A percentile compares a stretch with the other conserved stretches of the same genome.
These are phyloP conservation scores for Amauroascus verrucosus DNA, from an alignment of 2,329 filamentous ascomycete species.

Conservation along the genomic window DNA sequence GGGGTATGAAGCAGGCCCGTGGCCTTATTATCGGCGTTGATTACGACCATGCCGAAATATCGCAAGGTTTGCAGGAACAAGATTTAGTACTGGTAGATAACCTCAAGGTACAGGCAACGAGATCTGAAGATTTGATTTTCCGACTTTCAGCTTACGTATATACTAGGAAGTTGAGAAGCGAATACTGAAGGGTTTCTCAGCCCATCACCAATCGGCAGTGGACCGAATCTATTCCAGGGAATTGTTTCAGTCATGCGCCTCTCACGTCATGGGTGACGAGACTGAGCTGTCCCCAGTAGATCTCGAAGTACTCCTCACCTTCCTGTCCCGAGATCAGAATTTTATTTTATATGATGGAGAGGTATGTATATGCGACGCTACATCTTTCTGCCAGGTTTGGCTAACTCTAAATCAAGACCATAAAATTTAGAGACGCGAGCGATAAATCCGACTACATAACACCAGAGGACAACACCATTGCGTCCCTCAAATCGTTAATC, in stretches of 20 bases:
- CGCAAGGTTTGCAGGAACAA: conserved; percentile 30
- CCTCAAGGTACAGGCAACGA: conserved; percentile 40
- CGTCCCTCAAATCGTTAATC: conserved; percentile 66
- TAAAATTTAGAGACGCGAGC: conserved; percentile 58
- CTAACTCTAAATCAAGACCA: conserved; percentile 43
- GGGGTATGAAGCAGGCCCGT: conserved; percentile 63
- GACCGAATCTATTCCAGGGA: conserved; percentile 58
- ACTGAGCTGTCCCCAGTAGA: conserved; percentile 52
- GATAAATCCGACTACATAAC: conserved; percentile 50
- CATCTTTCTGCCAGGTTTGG: conserved; percentile 12
- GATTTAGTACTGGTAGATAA: conserved; percentile 45
- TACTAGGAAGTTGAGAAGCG: conserved; percentile 44
- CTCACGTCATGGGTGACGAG: conserved; percentile 40
- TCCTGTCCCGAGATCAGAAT: conserved; percentile 57
- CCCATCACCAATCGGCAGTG: conserved; percentile 43
- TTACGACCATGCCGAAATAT: conserved; percentile 24
- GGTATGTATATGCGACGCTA: conserved; percentile 23
- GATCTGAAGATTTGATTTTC: not conserved
- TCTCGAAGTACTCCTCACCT: conserved; percentile 58
- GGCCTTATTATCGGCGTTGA: conserved; percentile 42
- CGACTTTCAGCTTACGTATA: not conserved
- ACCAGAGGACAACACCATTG: conserved; percentile 69
- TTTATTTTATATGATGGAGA: conserved; percentile 40
- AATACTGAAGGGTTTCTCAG: conserved; percentile 39
- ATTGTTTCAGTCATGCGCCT: conserved; percentile 53